phyloP scores from a whole-genome alignment of 306 rosid genomes.

The Prunus padus region DNA sequence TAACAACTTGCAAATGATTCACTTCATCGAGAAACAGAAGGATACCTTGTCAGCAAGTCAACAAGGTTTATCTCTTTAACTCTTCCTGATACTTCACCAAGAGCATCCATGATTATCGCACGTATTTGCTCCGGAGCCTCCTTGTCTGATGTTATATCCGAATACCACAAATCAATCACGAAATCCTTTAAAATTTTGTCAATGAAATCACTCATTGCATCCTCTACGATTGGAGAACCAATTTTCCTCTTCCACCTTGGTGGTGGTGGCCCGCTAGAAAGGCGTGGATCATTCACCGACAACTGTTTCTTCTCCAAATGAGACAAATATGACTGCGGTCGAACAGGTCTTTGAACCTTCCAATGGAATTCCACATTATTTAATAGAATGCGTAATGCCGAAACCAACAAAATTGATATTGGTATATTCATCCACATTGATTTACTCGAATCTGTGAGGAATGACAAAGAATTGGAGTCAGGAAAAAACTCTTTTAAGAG shows the following conservation, averaged over 20 bases:
- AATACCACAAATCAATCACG: conserved; percentile 83
- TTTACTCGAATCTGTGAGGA: conserved; percentile 77
- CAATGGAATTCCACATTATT: conserved; percentile 70
- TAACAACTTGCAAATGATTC: conserved; percentile 21
- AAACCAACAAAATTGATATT: conserved; percentile 65
- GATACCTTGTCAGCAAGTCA: conserved; percentile 85
- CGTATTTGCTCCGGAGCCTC: conserved; percentile 83
- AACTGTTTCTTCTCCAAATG: conserved; percentile 87
- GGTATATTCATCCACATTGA: conserved; percentile 98
- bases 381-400: conserved; percentile 61
- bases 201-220: conserved; percentile 68
- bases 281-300: conserved; percentile 69
- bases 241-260: conserved; percentile 81
- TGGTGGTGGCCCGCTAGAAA: conserved; percentile 47
- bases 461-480: not conserved
- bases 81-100: conserved; percentile 79
- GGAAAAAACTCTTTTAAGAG: not conserved
- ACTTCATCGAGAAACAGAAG: conserved; percentile 24
- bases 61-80: conserved; percentile 81
- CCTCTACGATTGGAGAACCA: conserved; percentile 78
- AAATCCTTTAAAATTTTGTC: conserved; percentile 86
- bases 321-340: conserved; percentile 58
- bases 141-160: conserved; percentile 77
- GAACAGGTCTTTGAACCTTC: conserved; percentile 56
- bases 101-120: conserved; percentile 78